Evolutionary conservation across 176 grass and related monocot species (phyloP).

Genomic region (Tuctoria greenei): DNA sequence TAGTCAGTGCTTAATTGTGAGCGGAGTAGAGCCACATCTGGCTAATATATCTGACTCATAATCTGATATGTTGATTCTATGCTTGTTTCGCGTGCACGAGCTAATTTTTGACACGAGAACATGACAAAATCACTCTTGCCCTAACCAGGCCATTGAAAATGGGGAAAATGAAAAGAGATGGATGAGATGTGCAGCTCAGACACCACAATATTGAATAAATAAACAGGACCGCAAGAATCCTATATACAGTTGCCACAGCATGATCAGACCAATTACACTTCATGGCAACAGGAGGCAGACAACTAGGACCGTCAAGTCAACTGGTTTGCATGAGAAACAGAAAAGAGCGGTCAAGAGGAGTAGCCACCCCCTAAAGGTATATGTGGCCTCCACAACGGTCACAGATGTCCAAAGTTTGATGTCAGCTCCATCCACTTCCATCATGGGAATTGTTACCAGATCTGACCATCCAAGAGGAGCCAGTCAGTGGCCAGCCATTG

Average conservation of each 20-base stretch:
- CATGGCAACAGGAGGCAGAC: neutral
- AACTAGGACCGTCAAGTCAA: no score
- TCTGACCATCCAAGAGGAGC: neutral
- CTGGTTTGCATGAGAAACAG: neutral
- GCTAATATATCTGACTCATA: neutral
- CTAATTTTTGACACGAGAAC: neutral
- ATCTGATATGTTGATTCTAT: neutral
- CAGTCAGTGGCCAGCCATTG: neutral
- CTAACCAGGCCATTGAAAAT: neutral
- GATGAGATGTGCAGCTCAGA: neutral
- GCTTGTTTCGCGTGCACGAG: neutral
- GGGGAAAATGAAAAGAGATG: neutral
- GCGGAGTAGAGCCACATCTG: neutral
- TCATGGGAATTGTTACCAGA: neutral
- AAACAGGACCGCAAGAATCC: neutral
- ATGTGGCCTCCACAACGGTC: neutral
- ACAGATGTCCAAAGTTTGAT: neutral
- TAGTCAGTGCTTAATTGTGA: neutral
- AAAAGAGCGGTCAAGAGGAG: neutral
- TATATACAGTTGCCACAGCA: neutral
- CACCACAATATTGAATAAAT: neutral
- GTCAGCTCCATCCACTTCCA: neutral
- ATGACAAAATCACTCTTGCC: neutral
- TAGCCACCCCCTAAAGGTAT: neutral
- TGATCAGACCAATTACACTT: neutral